Base-by-base conservation (phyloP, 148 eudicot species). In the Limonium bicolor region DNA sequence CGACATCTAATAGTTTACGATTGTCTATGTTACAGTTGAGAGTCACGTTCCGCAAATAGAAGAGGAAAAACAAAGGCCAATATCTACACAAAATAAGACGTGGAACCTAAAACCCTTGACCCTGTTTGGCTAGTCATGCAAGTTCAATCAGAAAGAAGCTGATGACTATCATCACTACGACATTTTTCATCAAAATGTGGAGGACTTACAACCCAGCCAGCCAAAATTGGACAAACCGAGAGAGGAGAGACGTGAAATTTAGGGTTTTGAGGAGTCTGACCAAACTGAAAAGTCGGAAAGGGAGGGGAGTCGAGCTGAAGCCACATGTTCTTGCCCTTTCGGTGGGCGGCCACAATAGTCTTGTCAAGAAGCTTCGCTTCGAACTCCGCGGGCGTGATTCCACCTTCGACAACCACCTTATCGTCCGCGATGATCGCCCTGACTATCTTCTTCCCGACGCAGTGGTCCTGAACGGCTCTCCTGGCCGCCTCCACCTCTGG, bases 311-410 rank as follows among this genome's bases (percentile, higher is more conserved):
- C 85, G 19, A 90, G 95, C 46, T 75, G 70, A 25, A 90, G 58
- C 97, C 97, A 90, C 79, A 90, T 56, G 65, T 90, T 74, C 58
- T 90, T 90, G 28, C 97, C 97, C 72, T 90, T 84, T 3, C 97
- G 79, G 41, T 71, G 82, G 37, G 76, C 87, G 6, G 68, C 75
- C 11, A 90, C 82, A 43, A 90, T 75, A 38, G 95, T 84, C 65
- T 84, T 90, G 15, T 83, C 74, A 35, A 58, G 41, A 10, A 90
- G 47, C 20, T 87, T 56, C 11, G 74, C 61, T 61, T 90, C 69
- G 54, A 90, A 84, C 1, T 80, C 73, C 20, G 70, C 33, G 28
- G 66, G 69, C 0, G 95, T 77, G 13, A 85, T 74, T 26, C 79
- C 82, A 48, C 79, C 82, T 48, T 72, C 71, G 55, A 90, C 75